Conservation (phyloP, 1,284 basidiomycete species). For the Kwoniella shivajii region DNA sequence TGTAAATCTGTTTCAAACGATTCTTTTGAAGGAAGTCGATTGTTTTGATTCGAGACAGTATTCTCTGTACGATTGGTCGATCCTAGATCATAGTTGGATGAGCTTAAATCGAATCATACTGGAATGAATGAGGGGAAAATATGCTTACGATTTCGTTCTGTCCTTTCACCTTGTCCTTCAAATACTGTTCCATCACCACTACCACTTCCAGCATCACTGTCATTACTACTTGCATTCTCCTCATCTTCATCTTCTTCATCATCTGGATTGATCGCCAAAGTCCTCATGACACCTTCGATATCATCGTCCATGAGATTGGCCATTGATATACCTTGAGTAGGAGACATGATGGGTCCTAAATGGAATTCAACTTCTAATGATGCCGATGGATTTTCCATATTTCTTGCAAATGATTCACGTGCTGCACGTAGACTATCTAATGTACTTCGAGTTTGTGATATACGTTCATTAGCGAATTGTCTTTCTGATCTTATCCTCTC, state of each 20-base stretch:
- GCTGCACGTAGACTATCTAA: not conserved
- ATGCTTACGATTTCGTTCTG: not conserved
- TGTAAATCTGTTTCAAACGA: slow-evolving; percentile 7
- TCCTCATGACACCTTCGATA: slow-evolving; percentile 10
- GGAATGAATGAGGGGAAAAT: not conserved
- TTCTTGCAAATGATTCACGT: not conserved
- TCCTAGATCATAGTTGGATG: too few species aligned
- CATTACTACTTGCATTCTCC: not conserved
- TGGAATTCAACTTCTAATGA: not conserved
- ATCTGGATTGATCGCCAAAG: slow-evolving; percentile 5
- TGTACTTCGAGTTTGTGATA: not conserved
- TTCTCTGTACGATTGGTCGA: not conserved
- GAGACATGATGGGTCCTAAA: not conserved
- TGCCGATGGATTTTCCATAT: not conserved
- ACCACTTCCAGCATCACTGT: not conserved
- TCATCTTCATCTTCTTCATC: slow-evolving; percentile 3
- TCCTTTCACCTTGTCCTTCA: slow-evolving; percentile 13
- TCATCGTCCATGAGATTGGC: slow-evolving; percentile 9
- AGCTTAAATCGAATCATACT: not conserved
- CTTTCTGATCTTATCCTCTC: slow-evolving; percentile 10
- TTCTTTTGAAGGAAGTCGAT: slow-evolving; percentile 9
- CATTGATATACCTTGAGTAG: slow-evolving; percentile 13
- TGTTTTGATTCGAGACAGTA: not conserved
- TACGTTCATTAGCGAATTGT: slow-evolving; percentile 3
- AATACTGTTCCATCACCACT: slow-evolving; percentile 1